Base-by-base conservation (phyloP, 179 eudicot genomes). In the Nepenthes alata region DNA sequence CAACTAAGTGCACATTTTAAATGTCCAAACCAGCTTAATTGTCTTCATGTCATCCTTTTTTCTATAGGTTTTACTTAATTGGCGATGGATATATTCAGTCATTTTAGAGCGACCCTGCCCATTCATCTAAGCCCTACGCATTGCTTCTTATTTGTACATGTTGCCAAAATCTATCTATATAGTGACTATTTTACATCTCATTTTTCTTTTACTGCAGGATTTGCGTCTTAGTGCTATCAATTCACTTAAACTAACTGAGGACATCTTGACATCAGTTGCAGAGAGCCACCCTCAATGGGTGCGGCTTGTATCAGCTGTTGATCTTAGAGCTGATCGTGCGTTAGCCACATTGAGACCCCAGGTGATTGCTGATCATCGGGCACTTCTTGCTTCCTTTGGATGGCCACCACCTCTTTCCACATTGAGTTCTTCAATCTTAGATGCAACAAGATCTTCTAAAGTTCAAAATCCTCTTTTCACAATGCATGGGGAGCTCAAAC, bases 361-460 rank as follows among this genome's bases (percentile, higher is more conserved):
- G 64, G 87, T 95, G 35, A 83, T 89, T 71, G 96, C 96, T 62
- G 96, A 89, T 74, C 83, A 91, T 65, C 78, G 98, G 5, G 67
- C 85, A 35, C 86, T 91, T 68, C 89, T 91, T 66, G 49, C 81
- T 67, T 89, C 95, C 12, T 79, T 84, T 63, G 88, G 87, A 64
- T 91, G 98, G 98, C 98, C 98, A 53, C 98, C 96, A 37, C 82
- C 87, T 70, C 81, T 88, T 39, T 80, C 93, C 64, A 67, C 81
- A 49, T 64, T 73, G 65, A 79, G 63, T 74, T 71, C 83, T 35
- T 67, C 87, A 48, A 81, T 74, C 67, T 14, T 72, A 55, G 85
- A 84, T 67, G 45, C 67, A 39, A 68, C 70, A 44, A 74, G 67
- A 74, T 63, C 84, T 70, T 37, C 77, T 48, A 79, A 77, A 63